Evolutionary conservation across 2,329 filamentous ascomycete species (phyloP).

Genomic region (Aspergillus novoparasiticus): DNA sequence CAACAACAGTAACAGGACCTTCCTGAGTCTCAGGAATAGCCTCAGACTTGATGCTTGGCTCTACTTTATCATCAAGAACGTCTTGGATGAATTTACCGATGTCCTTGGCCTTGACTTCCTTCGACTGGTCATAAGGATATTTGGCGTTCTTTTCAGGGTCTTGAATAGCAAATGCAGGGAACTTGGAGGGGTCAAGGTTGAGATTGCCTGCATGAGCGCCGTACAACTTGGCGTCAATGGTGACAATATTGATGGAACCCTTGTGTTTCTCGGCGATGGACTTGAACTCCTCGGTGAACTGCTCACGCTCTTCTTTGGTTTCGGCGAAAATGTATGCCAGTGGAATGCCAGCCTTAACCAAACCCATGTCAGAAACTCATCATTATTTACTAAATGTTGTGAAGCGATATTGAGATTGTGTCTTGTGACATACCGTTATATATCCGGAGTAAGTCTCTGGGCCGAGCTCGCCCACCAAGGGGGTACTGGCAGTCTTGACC

Average conservation of each 20-base stretch:
- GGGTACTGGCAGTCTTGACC: conserved; percentile 80
- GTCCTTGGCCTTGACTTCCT: conserved; percentile 72
- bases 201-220: conserved; percentile 95
- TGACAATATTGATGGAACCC: conserved; percentile 95
- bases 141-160: conserved; percentile 94
- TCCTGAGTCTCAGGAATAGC: conserved; percentile 92
- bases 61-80: conserved; percentile 82
- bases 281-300: conserved; percentile 76
- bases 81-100: conserved; percentile 84
- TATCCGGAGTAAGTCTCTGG: conserved; percentile 95
- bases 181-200: conserved; percentile 93
- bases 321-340: conserved; percentile 98
- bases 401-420: background rate
- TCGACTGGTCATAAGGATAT: conserved; percentile 87
- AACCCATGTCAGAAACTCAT: conserved; percentile 11
- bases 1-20: conserved; percentile 81
- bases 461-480: conserved; percentile 91
- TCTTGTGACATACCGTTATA: conserved; percentile 67
- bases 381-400: background rate
- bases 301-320: conserved; percentile 82
- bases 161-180: conserved; percentile 97
- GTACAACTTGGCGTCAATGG: conserved; percentile 91
- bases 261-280: conserved; percentile 87
- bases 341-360: conserved; percentile 71
- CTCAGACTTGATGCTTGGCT: conserved; percentile 98